Evolutionary conservation across 305 asterid species (phyloP).

Genomic region (Rubia peregrina): DNA sequence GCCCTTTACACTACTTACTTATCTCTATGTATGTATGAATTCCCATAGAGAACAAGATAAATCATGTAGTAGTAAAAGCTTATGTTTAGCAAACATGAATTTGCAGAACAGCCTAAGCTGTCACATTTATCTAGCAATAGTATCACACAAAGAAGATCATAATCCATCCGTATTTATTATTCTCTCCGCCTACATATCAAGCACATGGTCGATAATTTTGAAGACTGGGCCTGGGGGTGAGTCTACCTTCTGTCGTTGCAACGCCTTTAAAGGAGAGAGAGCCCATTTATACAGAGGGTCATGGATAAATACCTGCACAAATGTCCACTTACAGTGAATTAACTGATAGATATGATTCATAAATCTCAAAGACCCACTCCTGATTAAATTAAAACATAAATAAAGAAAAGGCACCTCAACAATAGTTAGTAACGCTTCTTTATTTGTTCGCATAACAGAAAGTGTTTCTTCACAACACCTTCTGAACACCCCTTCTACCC

Average conservation of each 20-base stretch:
- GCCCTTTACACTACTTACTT: not conserved
- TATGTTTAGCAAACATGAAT: not conserved
- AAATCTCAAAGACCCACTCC: not conserved
- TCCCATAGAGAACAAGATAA: not conserved
- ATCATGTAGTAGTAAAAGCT: not conserved
- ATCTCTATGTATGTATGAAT: not conserved
- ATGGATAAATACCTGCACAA: constrained; percentile 88
- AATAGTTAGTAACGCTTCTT: constrained; percentile 91
- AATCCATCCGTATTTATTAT: not conserved
- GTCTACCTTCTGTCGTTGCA: constrained; percentile 96
- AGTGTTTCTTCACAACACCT: constrained; percentile 96
- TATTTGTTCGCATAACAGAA: constrained; percentile 92
- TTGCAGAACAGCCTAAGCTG: not conserved
- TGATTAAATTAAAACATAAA: constrained; percentile 2
- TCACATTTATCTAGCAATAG: not conserved
- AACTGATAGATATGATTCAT: no score
- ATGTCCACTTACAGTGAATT: not conserved
- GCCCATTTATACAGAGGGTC: constrained; percentile 99
- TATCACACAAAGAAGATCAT: not conserved
- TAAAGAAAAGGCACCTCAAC: constrained; percentile 52
- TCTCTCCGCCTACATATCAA: not conserved
- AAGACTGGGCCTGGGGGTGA: not conserved
- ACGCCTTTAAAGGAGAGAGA: constrained; percentile 90
- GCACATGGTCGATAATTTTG: not conserved
- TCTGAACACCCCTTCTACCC: constrained; percentile 96